A percentile compares a stretch with the other conserved stretches of the same genome.
These are phyloP conservation scores for Microcyclosporella mali DNA, from an alignment of 2,329 filamentous ascomycete species.

Conservation along the genomic window DNA sequence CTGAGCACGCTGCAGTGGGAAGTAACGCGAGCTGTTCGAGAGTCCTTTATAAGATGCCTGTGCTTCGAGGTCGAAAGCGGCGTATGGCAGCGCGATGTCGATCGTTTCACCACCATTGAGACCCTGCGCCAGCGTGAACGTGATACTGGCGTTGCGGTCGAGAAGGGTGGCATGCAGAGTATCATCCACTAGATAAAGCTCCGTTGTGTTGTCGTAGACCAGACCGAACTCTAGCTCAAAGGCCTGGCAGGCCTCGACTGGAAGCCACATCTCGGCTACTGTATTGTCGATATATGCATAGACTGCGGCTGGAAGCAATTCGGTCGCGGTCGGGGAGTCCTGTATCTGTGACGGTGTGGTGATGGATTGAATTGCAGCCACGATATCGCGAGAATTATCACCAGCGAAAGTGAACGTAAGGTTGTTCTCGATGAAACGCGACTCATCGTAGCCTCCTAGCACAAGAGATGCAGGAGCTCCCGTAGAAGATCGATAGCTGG, in stretches of 20 bases:
- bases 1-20: slow-evolving; percentile 55
- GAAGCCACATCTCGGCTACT: slow-evolving; percentile 45
- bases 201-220: slow-evolving; percentile 56
- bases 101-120: slow-evolving; percentile 32
- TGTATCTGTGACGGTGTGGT: slow-evolving; percentile 26
- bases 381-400: slow-evolving; percentile 53
- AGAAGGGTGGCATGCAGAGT: slow-evolving; percentile 49
- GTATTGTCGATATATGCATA: slow-evolving; percentile 46
- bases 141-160: slow-evolving; percentile 38
- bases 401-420: slow-evolving; percentile 52
- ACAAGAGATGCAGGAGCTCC: slow-evolving; percentile 48
- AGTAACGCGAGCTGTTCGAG: slow-evolving; percentile 58
- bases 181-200: slow-evolving; percentile 59
- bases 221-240: slow-evolving; percentile 62
- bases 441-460: slow-evolving; percentile 63
- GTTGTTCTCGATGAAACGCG: slow-evolving; percentile 56
- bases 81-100: slow-evolving; percentile 44
- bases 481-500: slow-evolving; percentile 51
- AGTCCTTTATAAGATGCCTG: slow-evolving; percentile 48
- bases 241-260: slow-evolving; percentile 51
- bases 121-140: slow-evolving; percentile 38
- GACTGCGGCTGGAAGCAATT: slow-evolving; percentile 36
- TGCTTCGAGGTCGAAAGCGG: slow-evolving; percentile 45
- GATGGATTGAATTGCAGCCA: slow-evolving; percentile 50
- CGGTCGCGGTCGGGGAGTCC: slow-evolving; percentile 29